phyloP scores from a whole-genome alignment of 305 asterid species.

The Solanum hybrid region DNA sequence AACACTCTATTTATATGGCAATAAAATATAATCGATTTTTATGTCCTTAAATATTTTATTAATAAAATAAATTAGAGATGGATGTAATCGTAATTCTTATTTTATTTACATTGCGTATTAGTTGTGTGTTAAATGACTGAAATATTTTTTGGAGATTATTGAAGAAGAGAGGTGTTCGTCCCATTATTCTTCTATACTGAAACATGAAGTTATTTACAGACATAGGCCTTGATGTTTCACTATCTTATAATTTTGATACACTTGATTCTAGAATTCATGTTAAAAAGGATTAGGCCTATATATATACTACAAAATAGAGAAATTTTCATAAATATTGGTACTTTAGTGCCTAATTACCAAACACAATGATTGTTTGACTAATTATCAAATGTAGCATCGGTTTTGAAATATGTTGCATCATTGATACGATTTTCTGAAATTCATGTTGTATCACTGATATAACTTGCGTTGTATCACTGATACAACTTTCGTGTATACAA shows the following conservation, averaged over 20 bases:
- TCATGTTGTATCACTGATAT: background rate
- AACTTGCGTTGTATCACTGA: background rate
- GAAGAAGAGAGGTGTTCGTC: background rate
- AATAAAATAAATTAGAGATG: background rate
- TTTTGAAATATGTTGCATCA: too few relatives aligned
- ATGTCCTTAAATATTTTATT: background rate
- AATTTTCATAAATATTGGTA: background rate
- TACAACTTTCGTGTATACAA: background rate
- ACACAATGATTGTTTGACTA: background rate
- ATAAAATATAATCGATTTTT: background rate
- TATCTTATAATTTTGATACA: background rate
- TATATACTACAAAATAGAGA: background rate
- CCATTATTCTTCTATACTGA: too few relatives aligned
- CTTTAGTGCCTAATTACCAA: background rate
- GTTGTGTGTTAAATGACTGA: background rate
- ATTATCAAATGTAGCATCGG: background rate
- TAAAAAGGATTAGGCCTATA: background rate
- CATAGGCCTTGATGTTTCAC: background rate
- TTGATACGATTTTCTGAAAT: background rate
- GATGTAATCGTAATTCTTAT: background rate
- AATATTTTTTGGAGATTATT: background rate
- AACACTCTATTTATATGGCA: background rate
- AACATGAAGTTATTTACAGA: background rate
- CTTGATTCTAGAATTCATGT: background rate
- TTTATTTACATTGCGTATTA: background rate